These are phyloP conservation scores for Saussurea involucrata DNA, from an alignment of 129 eudicot species.

Conservation along the genomic window DNA sequence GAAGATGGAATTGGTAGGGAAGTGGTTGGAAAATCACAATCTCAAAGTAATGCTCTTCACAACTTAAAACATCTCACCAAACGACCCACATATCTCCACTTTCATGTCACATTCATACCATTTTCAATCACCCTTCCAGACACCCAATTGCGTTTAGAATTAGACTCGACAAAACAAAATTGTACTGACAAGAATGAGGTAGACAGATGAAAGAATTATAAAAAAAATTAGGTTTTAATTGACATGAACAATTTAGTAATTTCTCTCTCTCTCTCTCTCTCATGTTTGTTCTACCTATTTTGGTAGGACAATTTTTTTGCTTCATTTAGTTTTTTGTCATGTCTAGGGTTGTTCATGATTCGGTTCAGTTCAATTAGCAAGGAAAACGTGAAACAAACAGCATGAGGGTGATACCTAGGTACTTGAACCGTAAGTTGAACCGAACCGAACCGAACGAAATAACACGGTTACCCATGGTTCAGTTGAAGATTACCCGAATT, in stretches of 20 bases:
- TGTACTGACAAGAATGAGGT: background rate
- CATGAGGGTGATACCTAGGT: no score
- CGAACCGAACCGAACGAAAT: no score
- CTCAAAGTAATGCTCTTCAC: conserved; percentile 8
- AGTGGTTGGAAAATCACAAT: conserved; percentile 18
- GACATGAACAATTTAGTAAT: background rate
- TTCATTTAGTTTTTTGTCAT: background rate
- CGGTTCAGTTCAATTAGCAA: no score
- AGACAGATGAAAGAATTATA: background rate
- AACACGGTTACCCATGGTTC: no score
- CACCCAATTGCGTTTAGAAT: background rate
- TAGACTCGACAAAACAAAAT: background rate
- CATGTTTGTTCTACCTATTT: background rate
- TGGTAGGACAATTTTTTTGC: background rate
- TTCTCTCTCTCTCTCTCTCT: background rate
- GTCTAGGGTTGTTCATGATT: no score
- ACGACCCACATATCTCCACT: background rate
- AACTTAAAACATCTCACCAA: background rate
- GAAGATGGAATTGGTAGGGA: conserved; percentile 2
- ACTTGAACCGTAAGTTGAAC: no score
- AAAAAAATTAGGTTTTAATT: background rate
- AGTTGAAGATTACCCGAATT: no score
- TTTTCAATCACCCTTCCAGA: background rate
- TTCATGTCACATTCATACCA: conserved; percentile 3
- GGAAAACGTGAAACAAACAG: no score